Evolutionary conservation across 83 land plant genomes (phyloP), one percentile per base, ranked within the genome.

Genomic region (Picea abies): DNA sequence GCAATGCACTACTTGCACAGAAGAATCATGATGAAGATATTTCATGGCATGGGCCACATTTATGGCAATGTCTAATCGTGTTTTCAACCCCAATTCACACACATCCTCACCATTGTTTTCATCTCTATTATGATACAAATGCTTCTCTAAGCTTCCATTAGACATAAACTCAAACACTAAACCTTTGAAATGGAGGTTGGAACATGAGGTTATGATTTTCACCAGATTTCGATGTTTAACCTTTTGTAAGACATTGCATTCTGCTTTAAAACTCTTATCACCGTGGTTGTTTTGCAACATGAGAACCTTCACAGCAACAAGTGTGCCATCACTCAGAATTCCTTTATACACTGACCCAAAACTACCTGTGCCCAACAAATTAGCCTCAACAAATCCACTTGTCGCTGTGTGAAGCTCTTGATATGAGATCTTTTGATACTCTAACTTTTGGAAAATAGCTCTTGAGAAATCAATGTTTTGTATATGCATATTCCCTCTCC

Each of bases 271-370:
- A 49, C 80, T 77, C 23, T 85, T 85, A 11, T 25, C 8, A 26
- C 78, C 60, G 3, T 75, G 41, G 14, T 58, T n/a, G 44, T 80
- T 22, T 37, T 19, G 5, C 35, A 84, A 69, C 25, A 60, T 63
- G 16, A 84, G 41, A 58, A 84, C 78, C 52, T 84, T 84, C 44
- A 84, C 82, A 15, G 82, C 82, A 39, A 84, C 19, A 2, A 15
- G 19, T 23, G 19, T 23, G 47, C 76, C 80, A 56, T 83, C 47
- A 66, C 3, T 19, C 17, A 79, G 11, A 19, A 22, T 26, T 65
- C 80, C 85, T 66, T 81, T 67, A 29, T 85, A 85, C 29, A 85
- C 86, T 22, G 83, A 75, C 3, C 86, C 80, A 56, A 65, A 81
- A 35, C 84, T 63, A 1, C 86, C 89, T 15, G 56, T 32, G 9